Evolutionary conservation across 1,284 basidiomycete species (phyloP).

Genomic region (Omphalotus olearius): DNA sequence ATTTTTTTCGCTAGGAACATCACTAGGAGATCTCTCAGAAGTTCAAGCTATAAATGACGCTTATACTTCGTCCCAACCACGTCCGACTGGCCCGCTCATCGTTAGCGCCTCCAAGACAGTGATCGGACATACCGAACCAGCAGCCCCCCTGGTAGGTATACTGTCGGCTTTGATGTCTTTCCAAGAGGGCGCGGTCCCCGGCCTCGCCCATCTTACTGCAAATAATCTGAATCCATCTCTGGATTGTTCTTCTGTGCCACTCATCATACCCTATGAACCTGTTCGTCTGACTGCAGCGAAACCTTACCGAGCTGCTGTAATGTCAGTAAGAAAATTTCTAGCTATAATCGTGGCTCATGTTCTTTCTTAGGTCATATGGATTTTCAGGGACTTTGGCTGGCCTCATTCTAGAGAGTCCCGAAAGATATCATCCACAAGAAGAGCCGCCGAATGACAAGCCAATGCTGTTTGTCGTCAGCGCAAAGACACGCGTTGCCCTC

Average conservation of each 20-base stretch:
- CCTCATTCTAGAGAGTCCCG: slow-evolving; percentile 27
- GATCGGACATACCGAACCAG: slow-evolving; percentile 30
- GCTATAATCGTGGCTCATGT: background rate
- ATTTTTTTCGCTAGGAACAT: slow-evolving; percentile 22
- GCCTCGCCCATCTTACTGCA: slow-evolving; percentile 26
- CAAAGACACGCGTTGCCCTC: slow-evolving; percentile 28
- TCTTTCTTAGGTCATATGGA: slow-evolving; percentile 27
- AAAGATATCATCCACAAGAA: slow-evolving; percentile 15
- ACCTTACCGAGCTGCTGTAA: slow-evolving; percentile 24
- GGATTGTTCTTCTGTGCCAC: slow-evolving; percentile 27
- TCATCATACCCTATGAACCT: slow-evolving; percentile 25
- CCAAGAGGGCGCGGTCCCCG: slow-evolving; percentile 24
- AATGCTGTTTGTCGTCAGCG: slow-evolving; percentile 29
- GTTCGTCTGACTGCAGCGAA: slow-evolving; percentile 13
- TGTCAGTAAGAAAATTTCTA: slow-evolving; percentile 21
- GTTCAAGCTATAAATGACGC: slow-evolving; percentile 33
- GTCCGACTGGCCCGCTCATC: slow-evolving; percentile 24
- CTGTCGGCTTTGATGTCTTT: slow-evolving; percentile 27
- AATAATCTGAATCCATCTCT: slow-evolving; percentile 30
- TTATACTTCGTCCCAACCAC: slow-evolving; percentile 26
- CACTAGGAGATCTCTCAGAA: slow-evolving; percentile 31
- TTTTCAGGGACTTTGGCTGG: slow-evolving; percentile 33
- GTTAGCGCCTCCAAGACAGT: slow-evolving; percentile 30
- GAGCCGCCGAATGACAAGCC: background rate
- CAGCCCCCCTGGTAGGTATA: slow-evolving; percentile 27